A percentile compares a stretch with the other conserved stretches of the same genome.
Conservation (phyloP, 1,284 basidiomycete genomes). For the Cryptococcus sp. region DNA sequence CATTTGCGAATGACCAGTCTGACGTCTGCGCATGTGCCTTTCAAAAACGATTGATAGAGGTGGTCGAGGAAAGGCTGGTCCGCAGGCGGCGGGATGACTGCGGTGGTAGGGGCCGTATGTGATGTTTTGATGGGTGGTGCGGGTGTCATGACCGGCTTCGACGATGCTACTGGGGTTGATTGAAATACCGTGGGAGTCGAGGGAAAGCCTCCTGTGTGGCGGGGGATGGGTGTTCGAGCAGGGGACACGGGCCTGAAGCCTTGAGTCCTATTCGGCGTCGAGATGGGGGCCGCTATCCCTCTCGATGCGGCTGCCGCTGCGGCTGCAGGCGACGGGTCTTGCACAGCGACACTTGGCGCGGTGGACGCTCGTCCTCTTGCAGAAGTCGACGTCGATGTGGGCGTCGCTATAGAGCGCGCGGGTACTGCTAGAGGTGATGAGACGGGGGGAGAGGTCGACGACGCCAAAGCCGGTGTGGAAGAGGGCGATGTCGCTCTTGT, state of each 20-base stretch:
- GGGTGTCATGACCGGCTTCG: conserved; percentile 2
- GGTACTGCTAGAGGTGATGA: conserved; percentile 17
- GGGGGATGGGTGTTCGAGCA: not conserved
- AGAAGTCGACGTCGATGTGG: not conserved
- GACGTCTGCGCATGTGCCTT: conserved; percentile 73
- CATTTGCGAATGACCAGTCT: conserved; percentile 71
- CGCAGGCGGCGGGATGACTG: conserved; percentile 27
- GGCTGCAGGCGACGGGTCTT: not conserved
- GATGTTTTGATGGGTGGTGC: conserved; percentile 4
- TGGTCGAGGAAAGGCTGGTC: conserved; percentile 55
- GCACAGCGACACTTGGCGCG: not conserved
- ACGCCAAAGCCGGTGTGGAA: not conserved
- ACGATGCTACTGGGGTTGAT: not conserved
- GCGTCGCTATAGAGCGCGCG: conserved; percentile 4
- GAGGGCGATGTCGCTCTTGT: conserved; percentile 1
- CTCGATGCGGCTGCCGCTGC: not conserved
- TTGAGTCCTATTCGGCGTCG: conserved; percentile 1
- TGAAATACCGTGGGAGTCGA: not conserved
- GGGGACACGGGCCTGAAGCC: conserved; percentile 9
- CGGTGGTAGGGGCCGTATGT: conserved; percentile 8
- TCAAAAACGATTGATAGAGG: conserved; percentile 71
- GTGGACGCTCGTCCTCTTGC: not conserved
- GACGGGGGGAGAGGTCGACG: conserved; percentile 14
- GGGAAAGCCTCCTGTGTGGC: not conserved
- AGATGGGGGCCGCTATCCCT: not conserved